These are phyloP conservation scores for Filosporella fistucella DNA, from an alignment of 495 filamentous ascomycete genomes.

Conservation along the genomic window DNA sequence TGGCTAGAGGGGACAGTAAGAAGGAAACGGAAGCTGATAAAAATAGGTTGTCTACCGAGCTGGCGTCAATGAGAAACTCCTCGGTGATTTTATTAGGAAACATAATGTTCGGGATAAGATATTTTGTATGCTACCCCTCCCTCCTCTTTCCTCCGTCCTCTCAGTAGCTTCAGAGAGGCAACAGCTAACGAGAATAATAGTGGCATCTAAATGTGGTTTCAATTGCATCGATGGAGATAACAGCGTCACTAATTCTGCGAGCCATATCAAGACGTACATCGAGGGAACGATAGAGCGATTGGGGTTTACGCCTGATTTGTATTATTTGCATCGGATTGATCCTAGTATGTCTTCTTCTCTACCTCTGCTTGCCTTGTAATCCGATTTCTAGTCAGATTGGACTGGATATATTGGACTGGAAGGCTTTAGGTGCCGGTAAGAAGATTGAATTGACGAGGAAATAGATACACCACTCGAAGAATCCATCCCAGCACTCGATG, in stretches of 20 bases:
- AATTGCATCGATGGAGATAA: constrained; percentile 26
- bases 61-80: constrained; percentile 44
- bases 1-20: too few relatives aligned
- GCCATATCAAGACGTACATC: constrained; percentile 47
- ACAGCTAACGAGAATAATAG: too few relatives aligned
- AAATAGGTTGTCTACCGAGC: constrained; percentile 46
- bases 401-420: too few relatives aligned
- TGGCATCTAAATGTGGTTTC: constrained; percentile 46
- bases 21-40: too few relatives aligned
- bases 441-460: too few relatives aligned
- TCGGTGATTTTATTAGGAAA: constrained; percentile 48
- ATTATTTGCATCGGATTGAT: constrained; percentile 72
- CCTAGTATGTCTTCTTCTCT: constrained; percentile 39
- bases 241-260: constrained; percentile 39
- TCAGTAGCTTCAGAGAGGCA: too few relatives aligned
- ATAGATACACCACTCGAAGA: constrained; percentile 43
- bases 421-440: too few relatives aligned
- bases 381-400: too few relatives aligned
- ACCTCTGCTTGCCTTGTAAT: constrained; percentile 23
- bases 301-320: constrained; percentile 61
- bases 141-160: too few relatives aligned
- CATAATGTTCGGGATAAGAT: constrained; percentile 42
- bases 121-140: constrained; percentile 32
- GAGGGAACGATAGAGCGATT: constrained; percentile 47
- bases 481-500: constrained; percentile 41